Base-by-base conservation (phyloP, 441 rosid genomes). In the Gossypium trilobum region DNA sequence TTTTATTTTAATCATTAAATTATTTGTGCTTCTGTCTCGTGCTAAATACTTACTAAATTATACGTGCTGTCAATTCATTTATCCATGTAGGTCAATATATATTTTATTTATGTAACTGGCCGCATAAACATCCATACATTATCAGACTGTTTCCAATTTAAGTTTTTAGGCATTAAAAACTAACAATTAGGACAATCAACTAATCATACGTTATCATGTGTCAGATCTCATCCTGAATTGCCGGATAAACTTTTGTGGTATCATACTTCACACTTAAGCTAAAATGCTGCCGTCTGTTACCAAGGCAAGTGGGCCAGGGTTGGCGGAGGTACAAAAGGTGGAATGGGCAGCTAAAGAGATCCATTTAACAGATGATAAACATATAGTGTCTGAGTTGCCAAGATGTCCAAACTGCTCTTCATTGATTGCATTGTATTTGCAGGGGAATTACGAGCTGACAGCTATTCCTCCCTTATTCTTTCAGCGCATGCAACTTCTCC, bases 381-480 rank as follows among this genome's bases (percentile, higher is more conserved):
- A 54, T 54, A 54, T 2, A 5, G 70, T 11, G 19, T 46, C 71
- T 0, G 57, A 63, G 11, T 7, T 81, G 7, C 74, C 75, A 3
- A 11, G 36, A 9, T 48, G 66, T 17, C 71, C 72, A 8, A 13
- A 17, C 2, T 70, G 78, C 68, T 51, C 72, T 17, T 2, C 3
- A 4, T 57, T 80, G 8, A 20, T 8, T 8, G 27, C 54, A 0
- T 27, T 76, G 58, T 74, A 61, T 58, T 63, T 79, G 0, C 74
- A 77, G 14, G 73, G 46, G 10, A 79, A 82, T 50, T 22, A 0
- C 3, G 67, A 57, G 48, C 55, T 77, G 1, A 68, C 50, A 29
- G 5, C 0, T 10, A 72, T 79, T 11, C 77, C 80, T 11, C 42
- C 55, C 2, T 16, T 48, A 0, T 64, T 82, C 31, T 82, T 79